Conservation (phyloP, 2,329 filamentous ascomycete genomes). For the Microthyrium microscopicum region DNA sequence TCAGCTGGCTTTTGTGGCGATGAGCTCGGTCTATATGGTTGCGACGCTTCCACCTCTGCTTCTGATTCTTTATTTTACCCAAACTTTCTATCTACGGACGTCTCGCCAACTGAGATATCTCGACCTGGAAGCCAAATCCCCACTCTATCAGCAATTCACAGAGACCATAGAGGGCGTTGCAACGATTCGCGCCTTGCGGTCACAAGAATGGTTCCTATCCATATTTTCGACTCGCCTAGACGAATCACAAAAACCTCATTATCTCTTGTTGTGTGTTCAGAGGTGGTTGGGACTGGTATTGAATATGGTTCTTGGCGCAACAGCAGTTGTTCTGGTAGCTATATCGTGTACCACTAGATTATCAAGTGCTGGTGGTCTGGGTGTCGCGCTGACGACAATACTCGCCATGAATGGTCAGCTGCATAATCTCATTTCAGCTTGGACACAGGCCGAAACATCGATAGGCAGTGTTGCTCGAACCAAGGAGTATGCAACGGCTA, state of each 20-base stretch:
- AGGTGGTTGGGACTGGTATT: conserved; percentile 27
- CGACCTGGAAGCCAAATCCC: conserved; percentile 26
- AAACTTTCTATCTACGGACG: conserved; percentile 27
- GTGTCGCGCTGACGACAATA: conserved; percentile 36
- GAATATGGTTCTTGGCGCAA: conserved; percentile 22
- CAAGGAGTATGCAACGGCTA: conserved; percentile 32
- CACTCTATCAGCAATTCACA: conserved; percentile 29
- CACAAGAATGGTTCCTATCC: conserved; percentile 23
- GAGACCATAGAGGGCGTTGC: conserved; percentile 32
- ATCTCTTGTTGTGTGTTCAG: conserved; percentile 28
- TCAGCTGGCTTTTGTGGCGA: neutral
- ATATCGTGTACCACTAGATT: conserved; percentile 10
- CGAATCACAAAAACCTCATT: conserved; percentile 26
- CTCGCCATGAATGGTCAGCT: conserved; percentile 36
- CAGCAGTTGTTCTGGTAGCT: conserved; percentile 21
- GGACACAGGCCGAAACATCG: conserved; percentile 41
- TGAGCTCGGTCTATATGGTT: conserved; percentile 12
- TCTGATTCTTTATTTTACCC: conserved; percentile 15
- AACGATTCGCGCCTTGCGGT: conserved; percentile 35
- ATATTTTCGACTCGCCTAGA: conserved; percentile 24
- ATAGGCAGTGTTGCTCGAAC: conserved; percentile 40
- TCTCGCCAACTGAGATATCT: conserved; percentile 27
- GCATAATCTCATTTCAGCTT: conserved; percentile 31
- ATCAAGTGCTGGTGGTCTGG: conserved; percentile 29
- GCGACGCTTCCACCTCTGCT: conserved; percentile 13